Conservation (phyloP, 495 filamentous ascomycete genomes). For the Daldinia concentrica region DNA sequence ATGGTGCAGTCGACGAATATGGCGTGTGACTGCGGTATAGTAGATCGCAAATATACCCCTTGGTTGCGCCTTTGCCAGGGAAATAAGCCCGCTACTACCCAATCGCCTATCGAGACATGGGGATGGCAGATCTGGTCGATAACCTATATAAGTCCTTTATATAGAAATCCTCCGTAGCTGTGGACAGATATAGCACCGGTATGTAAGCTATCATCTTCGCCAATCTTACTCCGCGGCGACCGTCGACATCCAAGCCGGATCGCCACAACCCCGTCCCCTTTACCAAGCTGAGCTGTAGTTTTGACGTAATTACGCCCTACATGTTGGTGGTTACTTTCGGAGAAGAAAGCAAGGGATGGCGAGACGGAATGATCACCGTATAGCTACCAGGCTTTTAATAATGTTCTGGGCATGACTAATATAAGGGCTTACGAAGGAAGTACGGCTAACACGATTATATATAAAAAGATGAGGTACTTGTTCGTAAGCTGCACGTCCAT, state of each 20-base stretch:
- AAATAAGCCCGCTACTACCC: conserved; percentile 17
- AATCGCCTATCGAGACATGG: conserved; percentile 20
- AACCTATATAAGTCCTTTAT: conserved; percentile 25
- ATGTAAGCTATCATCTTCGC: conserved; percentile 15
- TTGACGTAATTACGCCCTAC: neutral
- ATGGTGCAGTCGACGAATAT: conserved; percentile 22
- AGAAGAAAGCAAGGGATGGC: conserved; percentile 1
- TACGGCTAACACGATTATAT: neutral
- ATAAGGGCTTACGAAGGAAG: neutral
- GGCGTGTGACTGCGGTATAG: conserved; percentile 30
- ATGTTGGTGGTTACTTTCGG: neutral
- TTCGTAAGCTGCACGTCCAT: conserved; percentile 32
- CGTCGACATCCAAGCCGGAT: conserved; percentile 16
- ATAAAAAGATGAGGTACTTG: conserved; percentile 23
- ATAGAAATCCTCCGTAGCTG: conserved; percentile 29
- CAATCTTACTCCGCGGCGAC: conserved; percentile 20
- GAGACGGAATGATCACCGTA: neutral
- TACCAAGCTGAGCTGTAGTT: conserved; percentile 7
- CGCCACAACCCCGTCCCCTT: conserved; percentile 6
- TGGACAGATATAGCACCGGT: conserved; percentile 21
- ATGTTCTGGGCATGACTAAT: neutral
- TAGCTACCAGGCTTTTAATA: neutral
- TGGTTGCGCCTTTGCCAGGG: conserved; percentile 23
- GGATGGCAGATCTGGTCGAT: conserved; percentile 28
- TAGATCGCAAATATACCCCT: conserved; percentile 38